Evolutionary conservation across 345 rosid genomes (phyloP), one percentile per base, ranked within the genome.

Genomic region (Lumnitzera littorea): DNA sequence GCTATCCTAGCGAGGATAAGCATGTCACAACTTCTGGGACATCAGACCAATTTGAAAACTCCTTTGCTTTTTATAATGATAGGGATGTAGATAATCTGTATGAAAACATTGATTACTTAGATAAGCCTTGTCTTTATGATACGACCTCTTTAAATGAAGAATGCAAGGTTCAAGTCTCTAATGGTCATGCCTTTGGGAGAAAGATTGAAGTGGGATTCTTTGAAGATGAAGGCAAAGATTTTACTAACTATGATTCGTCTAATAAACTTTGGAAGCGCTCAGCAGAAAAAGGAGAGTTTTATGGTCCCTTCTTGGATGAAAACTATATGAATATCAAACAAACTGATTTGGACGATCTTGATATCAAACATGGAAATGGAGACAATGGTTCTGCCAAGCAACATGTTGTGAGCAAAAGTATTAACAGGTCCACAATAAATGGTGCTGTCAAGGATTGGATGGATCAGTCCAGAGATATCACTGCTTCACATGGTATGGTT

Each of bases 1-100:
- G 78, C 52, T 78, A 72, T 62, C 94, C 77, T 20, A 81, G 86
- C 24, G 80, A 90, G 72, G 99, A 94, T 62, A 94, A 94, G 83
- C 90, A 83, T 57, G 70, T 90, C 23, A 81, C 68, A 68, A 67
- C 74, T 57, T 74, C 62, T 2, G 86, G 76, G 58, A 69, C 77
- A 0, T 74, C 67, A n/a, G 71, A 67, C 17, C 80, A 74, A 48
- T 58, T 64, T 56, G 85, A 84, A 60, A 69, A 72, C 62, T 57
- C 71, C 2, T 13, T 57, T 48, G 74, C 64, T 56, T 68, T 69
- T 2, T 70, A 74, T 51, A 72, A 77, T 50, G 64, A 73, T 60
- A 69, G 71, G 0, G 75, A 83, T 61, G 87, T 72, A 52, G 78
- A 76, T 66, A 65, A 59, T 62, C 71, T 70, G 2, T 84, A 76